Evolutionary conservation across 441 rosid species (phyloP).

Genomic region (Euphorbia schlechtendalii): DNA sequence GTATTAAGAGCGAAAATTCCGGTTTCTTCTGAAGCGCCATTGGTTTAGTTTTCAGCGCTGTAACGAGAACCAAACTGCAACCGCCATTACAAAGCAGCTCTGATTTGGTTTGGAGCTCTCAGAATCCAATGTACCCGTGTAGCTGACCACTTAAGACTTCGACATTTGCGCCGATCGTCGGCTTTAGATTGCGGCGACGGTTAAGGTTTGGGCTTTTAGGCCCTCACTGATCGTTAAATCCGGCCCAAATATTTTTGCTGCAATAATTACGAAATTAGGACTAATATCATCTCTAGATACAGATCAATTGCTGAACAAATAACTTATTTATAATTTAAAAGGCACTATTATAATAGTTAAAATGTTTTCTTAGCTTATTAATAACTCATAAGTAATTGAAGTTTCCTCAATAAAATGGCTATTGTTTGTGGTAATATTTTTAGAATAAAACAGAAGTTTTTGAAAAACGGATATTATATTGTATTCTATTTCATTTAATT

Average conservation of each 20-base stretch:
- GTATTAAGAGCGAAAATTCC: slow-evolving; percentile 15
- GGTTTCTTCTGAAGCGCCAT: slow-evolving; percentile 29
- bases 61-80: neutral
- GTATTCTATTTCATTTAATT: too few species aligned
- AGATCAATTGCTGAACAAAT: too few species aligned
- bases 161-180: neutral
- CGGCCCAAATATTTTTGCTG: neutral
- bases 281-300: too few species aligned
- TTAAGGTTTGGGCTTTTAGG: slow-evolving; percentile 3
- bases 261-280: neutral
- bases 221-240: neutral
- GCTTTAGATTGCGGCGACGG: neutral
- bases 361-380: too few species aligned
- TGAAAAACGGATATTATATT: too few species aligned
- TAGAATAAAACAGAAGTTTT: too few species aligned
- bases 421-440: too few species aligned
- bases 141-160: neutral
- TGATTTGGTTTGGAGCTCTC: slow-evolving; percentile 5
- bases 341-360: too few species aligned
- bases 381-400: too few species aligned
- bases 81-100: slow-evolving; percentile 10
- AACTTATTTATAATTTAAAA: too few species aligned
- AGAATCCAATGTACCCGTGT: neutral
- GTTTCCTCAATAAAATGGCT: too few species aligned
- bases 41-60: neutral